Evolutionary conservation across 306 rosid species (phyloP), one percentile per base, ranked within the genome.

Genomic region (Cicer chorassanicum): DNA sequence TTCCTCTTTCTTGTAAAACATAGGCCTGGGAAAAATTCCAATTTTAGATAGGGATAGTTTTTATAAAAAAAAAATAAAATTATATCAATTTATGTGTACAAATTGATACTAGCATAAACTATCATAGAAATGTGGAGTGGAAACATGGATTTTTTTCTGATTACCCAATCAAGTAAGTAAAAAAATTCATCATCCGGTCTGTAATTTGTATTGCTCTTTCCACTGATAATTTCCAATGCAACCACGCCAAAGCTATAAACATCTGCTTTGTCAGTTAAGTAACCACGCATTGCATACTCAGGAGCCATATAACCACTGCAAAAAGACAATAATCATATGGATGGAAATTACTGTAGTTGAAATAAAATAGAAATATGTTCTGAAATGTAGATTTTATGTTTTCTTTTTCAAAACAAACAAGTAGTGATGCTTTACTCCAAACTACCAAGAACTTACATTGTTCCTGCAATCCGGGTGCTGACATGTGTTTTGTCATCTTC

Each of bases 271-370:
- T 83, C 67, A 0, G 97, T 93, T 68, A 93, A 85, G 82, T 90
- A 88, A 18, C 98, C 97, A 8, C 96, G 96, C 96, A 93, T 93
- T 73, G 97, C 98, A 79, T 93, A 93, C 65, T 93, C 97, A 0
- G 98, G 98, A 74, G 98, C 98, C 96, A 93, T 93, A 66, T 93
- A 93, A 75, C 98, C 98, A n/a, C 98, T 93, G 61, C 66, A 84
- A 1, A 84, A 63, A 14, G 49, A 48, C 14, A 85, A 46, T 24
- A 53, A 43, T 6, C 67, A 73, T 48, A 34, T 12, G 21, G 11
- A 55, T 7, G 3, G 51, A 73, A 38, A 72, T 13, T 68, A 42
- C 19, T 4, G 36, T 36, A 29, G 36, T 3, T 29, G 36, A 29
- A 29, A 29, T 4, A 39, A 54, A 43, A 54, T 12, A 18, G 39